Evolutionary conservation across 2,329 filamentous ascomycete species (phyloP).

Genomic region (Apiospora pterosperma): DNA sequence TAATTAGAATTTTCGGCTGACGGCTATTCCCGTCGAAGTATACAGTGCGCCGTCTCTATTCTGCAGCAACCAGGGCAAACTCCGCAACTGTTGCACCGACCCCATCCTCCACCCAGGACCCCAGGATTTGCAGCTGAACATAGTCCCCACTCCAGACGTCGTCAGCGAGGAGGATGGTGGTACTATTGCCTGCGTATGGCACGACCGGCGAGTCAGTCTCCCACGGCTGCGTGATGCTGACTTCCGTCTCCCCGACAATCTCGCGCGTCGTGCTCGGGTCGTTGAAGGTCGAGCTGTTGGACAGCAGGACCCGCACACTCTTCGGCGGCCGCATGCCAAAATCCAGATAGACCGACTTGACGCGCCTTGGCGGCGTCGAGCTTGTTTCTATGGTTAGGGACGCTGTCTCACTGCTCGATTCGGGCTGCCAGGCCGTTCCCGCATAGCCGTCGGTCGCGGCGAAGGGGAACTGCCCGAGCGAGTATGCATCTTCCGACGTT

Average conservation of each 20-base stretch:
- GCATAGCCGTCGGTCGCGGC: background rate
- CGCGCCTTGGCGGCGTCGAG: background rate
- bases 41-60: background rate
- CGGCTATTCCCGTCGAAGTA: background rate
- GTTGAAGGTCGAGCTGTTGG: constrained; percentile 4
- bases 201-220: background rate
- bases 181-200: background rate
- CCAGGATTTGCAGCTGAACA: background rate
- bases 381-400: background rate
- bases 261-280: background rate
- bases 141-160: background rate
- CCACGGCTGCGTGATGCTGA: background rate
- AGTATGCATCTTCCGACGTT: background rate
- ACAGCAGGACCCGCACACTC: background rate
- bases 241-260: background rate
- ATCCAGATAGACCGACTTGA: background rate
- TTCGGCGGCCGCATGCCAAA: constrained; percentile 1
- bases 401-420: background rate
- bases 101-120: constrained; percentile 2
- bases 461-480: background rate
- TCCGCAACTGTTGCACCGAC: background rate
- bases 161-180: background rate
- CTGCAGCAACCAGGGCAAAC: background rate
- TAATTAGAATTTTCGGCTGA: background rate
- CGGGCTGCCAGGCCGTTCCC: background rate